These are phyloP conservation scores for Lactarius trivialis DNA, from an alignment of 768 basidiomycete genomes.

Conservation along the genomic window DNA sequence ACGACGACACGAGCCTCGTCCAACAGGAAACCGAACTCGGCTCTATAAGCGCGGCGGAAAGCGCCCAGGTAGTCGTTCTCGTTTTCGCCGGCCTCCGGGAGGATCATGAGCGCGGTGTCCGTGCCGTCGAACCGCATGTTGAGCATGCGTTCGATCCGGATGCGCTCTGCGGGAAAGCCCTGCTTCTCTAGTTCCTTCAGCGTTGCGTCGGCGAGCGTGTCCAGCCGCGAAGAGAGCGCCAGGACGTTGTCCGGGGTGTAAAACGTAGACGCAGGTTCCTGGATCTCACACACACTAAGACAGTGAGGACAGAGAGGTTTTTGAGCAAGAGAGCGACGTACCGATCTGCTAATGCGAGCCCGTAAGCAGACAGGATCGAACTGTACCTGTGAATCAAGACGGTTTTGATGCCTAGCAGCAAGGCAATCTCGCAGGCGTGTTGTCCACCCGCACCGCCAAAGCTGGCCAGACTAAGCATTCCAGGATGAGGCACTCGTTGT, in stretches of 20 bases:
- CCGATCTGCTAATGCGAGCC: conserved; percentile 84
- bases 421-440: conserved; percentile 89
- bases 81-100: conserved; percentile 45
- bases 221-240: conserved; percentile 56
- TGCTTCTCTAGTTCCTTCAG: conserved; percentile 62
- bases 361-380: conserved; percentile 90
- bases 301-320: neutral
- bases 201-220: conserved; percentile 60
- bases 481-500: conserved; percentile 10
- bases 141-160: conserved; percentile 73
- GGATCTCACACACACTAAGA: conserved; percentile 70
- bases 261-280: conserved; percentile 83
- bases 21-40: conserved; percentile 88
- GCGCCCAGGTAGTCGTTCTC: conserved; percentile 78
- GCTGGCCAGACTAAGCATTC: conserved; percentile 55
- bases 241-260: conserved; percentile 55
- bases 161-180: conserved; percentile 70
- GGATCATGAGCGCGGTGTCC: conserved; percentile 87
- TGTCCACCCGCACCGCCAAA: conserved; percentile 91
- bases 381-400: conserved; percentile 88
- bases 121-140: conserved; percentile 94
- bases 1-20: conserved; percentile 79
- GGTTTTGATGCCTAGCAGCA: conserved; percentile 77
- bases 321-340: conserved; percentile 25
- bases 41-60: conserved; percentile 74